These are phyloP conservation scores for Phytophthora citricola DNA, from an alignment of 352 stramenopile genomes.

Conservation along the genomic window DNA sequence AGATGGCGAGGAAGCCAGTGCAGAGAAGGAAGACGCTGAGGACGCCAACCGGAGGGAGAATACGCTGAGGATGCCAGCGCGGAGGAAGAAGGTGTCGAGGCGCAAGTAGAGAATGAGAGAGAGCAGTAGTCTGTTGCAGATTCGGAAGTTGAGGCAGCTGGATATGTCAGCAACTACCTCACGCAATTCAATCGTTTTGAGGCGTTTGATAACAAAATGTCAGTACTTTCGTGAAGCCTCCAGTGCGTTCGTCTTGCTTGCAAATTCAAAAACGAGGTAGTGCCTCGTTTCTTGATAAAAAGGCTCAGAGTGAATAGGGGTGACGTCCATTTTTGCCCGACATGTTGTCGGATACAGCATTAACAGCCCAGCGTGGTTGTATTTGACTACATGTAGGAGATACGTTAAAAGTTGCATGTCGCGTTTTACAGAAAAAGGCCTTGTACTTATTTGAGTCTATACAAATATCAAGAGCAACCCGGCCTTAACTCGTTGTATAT, in stretches of 20 bases:
- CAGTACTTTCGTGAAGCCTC: no score
- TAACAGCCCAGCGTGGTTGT: neutral
- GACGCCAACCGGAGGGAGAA: no score
- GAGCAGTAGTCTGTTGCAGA: no score
- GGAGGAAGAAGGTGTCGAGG: no score
- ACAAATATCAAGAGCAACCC: constrained; percentile 3
- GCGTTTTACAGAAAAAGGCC: neutral
- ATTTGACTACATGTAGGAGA: constrained; percentile 1
- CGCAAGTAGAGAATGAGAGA: no score
- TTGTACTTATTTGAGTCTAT: constrained; percentile 6
- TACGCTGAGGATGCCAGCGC: no score
- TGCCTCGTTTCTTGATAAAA: neutral
- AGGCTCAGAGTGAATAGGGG: neutral
- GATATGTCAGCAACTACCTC: no score
- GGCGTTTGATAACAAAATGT: no score
- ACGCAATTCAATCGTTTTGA: no score
- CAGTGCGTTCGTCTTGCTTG: neutral
- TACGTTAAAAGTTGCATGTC: constrained; percentile 1
- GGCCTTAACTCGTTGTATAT: constrained; percentile 9
- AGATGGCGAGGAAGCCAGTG: no score
- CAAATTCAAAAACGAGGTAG: neutral
- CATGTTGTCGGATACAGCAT: neutral
- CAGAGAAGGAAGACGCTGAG: no score
- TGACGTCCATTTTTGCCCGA: neutral
- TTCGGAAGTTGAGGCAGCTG: no score